Conservation (phyloP, 2,329 filamentous ascomycete species). For the Escovopsis sp. region DNA sequence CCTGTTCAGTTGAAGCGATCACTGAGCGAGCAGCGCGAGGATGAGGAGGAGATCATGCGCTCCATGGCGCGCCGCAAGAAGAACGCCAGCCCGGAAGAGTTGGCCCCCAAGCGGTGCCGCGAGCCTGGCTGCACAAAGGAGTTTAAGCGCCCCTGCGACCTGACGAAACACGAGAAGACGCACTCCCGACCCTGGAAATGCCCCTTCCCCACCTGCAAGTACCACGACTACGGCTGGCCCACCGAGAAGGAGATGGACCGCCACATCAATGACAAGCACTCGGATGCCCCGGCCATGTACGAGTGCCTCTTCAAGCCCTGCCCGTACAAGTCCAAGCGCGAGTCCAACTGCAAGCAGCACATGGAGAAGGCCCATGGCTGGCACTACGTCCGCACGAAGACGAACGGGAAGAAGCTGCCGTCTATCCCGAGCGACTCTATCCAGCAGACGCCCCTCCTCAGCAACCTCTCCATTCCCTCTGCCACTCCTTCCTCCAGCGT, state of each 20-base stretch:
- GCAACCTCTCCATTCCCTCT: constrained; percentile 47
- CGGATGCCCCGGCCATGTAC: constrained; percentile 60
- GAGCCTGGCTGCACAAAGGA: constrained; percentile 70
- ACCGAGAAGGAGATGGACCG: constrained; percentile 96
- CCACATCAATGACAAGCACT: constrained; percentile 94
- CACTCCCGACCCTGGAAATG: constrained; percentile 97
- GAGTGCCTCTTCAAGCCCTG: constrained; percentile 73
- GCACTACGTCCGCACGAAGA: constrained; percentile 85
- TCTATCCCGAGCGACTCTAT: constrained; percentile 30
- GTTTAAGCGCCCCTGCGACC: constrained; percentile 92
- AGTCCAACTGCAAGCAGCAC: constrained; percentile 95
- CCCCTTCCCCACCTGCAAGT: constrained; percentile 67
- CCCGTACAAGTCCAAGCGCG: constrained; percentile 86
- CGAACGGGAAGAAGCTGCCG: constrained; percentile 54
- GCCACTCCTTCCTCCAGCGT: constrained; percentile 33
- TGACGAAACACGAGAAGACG: constrained; percentile 97
- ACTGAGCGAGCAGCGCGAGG: constrained; percentile 53
- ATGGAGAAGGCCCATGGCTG: constrained; percentile 95
- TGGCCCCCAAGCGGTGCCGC: constrained; percentile 63
- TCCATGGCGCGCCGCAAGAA: constrained; percentile 96
- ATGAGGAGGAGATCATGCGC: constrained; percentile 69
- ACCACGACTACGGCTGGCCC: constrained; percentile 79
- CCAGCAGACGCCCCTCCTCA: constrained; percentile 42
- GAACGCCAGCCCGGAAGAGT: constrained; percentile 72
- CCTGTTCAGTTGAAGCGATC: constrained; percentile 47